Percentiles rank a stretch among this genome's conserved stretches.
Evolutionary conservation across 2,329 filamentous ascomycete genomes (phyloP).

Genomic region (Mycosphaerella arachidis): DNA sequence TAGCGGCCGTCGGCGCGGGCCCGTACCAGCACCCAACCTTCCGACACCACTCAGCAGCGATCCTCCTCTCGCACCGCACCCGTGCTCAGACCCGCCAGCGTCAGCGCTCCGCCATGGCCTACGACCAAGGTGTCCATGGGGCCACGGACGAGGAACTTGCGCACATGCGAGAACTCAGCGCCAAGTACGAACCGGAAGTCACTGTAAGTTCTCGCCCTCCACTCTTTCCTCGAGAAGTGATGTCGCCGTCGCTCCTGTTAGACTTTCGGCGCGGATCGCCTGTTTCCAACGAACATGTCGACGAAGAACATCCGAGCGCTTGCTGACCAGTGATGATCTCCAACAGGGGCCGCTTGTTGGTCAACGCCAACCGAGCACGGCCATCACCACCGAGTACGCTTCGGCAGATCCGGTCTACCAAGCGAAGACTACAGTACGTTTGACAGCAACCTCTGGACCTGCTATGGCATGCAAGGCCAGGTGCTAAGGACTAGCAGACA

Average conservation of each 20-base stretch:
- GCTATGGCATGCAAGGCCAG: conserved; percentile 4
- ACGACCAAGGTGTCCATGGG: conserved; percentile 22
- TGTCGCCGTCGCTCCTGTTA: conserved; percentile 17
- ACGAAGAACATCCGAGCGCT: conserved; percentile 19
- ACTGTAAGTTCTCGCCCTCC: conserved; percentile 43
- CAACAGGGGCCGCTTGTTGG: conserved; percentile 77
- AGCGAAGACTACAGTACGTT: conserved; percentile 76
- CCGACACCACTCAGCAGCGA: conserved; percentile 16
- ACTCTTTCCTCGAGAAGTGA: conserved; percentile 3
- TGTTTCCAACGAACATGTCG: conserved; percentile 2
- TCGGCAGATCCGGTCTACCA: conserved; percentile 81
- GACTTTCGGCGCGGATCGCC: conserved; percentile 22
- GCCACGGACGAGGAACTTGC: conserved; percentile 53
- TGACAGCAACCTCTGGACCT: neutral
- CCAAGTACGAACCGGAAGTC: conserved; percentile 55
- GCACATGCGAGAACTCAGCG: conserved; percentile 58
- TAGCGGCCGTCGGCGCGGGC: conserved; percentile 21
- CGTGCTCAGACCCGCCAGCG: conserved; percentile 21
- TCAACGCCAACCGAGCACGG: conserved; percentile 68
- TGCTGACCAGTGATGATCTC: conserved; percentile 21
- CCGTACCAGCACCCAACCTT: conserved; percentile 22
- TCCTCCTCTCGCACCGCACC: conserved; percentile 20
- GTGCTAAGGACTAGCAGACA: conserved; percentile 48
- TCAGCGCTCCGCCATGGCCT: conserved; percentile 34
- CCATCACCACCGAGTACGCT: conserved; percentile 80